Conservation (phyloP, 305 asterid genomes). For the Fraxinus albicans region DNA sequence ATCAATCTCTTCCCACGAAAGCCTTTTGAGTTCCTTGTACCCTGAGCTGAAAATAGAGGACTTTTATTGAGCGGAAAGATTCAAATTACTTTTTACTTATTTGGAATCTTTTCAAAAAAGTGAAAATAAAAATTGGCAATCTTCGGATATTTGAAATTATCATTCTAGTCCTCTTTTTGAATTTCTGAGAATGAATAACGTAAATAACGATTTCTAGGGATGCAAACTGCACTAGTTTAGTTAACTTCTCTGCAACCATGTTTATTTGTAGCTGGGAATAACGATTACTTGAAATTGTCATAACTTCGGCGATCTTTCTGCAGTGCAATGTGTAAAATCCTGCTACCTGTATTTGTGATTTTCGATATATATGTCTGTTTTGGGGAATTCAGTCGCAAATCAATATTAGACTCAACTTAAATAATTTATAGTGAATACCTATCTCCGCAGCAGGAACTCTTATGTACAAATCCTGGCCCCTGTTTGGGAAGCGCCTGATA, state of each 20-base stretch:
- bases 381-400: not conserved
- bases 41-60: conserved; percentile 23
- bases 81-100: not conserved
- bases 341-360: not conserved
- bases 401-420: not conserved
- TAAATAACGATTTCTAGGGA: not conserved
- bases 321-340: not conserved
- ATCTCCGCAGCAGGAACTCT: conserved; percentile 29
- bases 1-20: conserved; percentile 19
- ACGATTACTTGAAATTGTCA: not conserved
- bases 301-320: not conserved
- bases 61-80: not conserved
- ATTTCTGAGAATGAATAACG: not conserved
- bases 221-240: not conserved
- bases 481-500: conserved; percentile 31
- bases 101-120: not conserved
- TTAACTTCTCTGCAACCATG: not conserved
- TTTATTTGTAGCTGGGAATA: not conserved
- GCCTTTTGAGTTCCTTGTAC: conserved; percentile 21
- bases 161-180: not conserved
- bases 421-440: conserved; percentile 23
- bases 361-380: not conserved
- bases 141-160: not conserved
- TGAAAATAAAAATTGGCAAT: not conserved
- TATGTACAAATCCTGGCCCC: conserved; percentile 37